phyloP scores from a whole-genome alignment of 495 filamentous ascomycete genomes.

The Penicillium fimorum region DNA sequence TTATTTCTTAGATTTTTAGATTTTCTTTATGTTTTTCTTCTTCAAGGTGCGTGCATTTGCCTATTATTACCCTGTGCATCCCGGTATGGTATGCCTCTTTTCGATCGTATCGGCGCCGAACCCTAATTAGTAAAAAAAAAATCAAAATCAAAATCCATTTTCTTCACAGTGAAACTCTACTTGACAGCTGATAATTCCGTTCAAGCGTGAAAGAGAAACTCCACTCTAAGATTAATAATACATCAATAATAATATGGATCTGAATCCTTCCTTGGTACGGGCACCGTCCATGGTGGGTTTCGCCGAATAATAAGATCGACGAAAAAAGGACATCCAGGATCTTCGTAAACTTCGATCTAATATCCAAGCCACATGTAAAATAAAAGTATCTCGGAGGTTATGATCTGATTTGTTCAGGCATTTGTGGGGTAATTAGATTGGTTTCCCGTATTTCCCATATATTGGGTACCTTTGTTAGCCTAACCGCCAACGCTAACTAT shows the following conservation, averaged over 20 bases:
- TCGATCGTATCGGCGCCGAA: conserved; percentile 9
- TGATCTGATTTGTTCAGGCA: conserved; percentile 3
- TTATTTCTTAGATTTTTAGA: neutral
- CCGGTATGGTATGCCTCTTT: neutral
- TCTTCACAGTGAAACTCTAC: conserved; percentile 2
- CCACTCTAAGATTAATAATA: too few species aligned
- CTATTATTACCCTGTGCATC: neutral
- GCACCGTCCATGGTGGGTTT: conserved; percentile 12
- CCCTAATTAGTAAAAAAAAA: neutral
- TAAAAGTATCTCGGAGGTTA: neutral
- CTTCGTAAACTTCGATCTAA: too few species aligned
- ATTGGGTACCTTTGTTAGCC: neutral
- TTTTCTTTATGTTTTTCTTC: neutral
- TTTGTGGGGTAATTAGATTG: conserved; percentile 18
- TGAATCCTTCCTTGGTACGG: conserved; percentile 3
- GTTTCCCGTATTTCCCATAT: neutral
- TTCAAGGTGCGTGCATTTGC: conserved; percentile 6
- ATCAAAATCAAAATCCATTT: neutral
- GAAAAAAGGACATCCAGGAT: too few species aligned
- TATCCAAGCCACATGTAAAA: neutral
- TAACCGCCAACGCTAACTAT: neutral
- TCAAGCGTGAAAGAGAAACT: neutral
- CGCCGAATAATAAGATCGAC: too few species aligned
- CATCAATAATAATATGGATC: too few species aligned
- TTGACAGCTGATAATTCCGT: conserved; percentile 5